A percentile compares a stretch with the other conserved stretches of the same genome.
Conservation (phyloP, 352 stramenopile species). For the Phytophthora vignae region DNA sequence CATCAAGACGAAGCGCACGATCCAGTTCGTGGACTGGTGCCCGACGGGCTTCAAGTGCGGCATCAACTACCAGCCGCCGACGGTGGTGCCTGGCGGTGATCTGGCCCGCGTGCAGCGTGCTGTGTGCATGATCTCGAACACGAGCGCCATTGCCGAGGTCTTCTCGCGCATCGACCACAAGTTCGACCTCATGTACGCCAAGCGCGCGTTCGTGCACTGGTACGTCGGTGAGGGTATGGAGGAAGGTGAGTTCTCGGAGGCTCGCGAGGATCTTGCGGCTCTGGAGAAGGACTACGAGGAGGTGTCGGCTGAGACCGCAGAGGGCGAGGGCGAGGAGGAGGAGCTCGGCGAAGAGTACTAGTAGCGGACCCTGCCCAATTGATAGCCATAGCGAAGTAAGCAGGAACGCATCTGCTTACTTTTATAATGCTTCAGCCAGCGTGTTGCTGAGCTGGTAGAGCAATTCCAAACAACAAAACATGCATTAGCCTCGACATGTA, state of each 20-base stretch:
- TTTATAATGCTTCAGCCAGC: constrained; percentile 14
- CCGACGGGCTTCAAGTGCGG: constrained; percentile 97
- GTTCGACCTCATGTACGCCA: constrained; percentile 99
- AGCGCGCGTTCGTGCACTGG: constrained; percentile 99
- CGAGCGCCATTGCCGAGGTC: constrained; percentile 98
- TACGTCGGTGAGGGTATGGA: constrained; percentile 99
- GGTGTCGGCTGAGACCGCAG: constrained; percentile 97
- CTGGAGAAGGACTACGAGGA: constrained; percentile 97
- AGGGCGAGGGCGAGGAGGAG: constrained; percentile 95
- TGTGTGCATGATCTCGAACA: constrained; percentile 99
- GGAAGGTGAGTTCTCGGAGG: constrained; percentile 99
- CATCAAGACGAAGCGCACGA: constrained; percentile 98
- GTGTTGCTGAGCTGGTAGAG: not conserved
- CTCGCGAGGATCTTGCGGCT: constrained; percentile 93
- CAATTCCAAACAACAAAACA: not conserved
- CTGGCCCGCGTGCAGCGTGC: constrained; percentile 97
- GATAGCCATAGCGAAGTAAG: not conserved
- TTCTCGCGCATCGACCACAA: constrained; percentile 99
- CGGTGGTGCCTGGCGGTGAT: constrained; percentile 96
- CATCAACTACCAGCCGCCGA: constrained; percentile 97
- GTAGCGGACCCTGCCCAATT: not conserved
- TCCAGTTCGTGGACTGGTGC: constrained; percentile 99
- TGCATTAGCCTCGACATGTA: no score
- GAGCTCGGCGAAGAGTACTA: constrained; percentile 91
- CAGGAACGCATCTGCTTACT: not conserved